These are phyloP conservation scores for Scheffersomyces ergatensis DNA, from an alignment of 805 yeast genomes.

Conservation along the genomic window DNA sequence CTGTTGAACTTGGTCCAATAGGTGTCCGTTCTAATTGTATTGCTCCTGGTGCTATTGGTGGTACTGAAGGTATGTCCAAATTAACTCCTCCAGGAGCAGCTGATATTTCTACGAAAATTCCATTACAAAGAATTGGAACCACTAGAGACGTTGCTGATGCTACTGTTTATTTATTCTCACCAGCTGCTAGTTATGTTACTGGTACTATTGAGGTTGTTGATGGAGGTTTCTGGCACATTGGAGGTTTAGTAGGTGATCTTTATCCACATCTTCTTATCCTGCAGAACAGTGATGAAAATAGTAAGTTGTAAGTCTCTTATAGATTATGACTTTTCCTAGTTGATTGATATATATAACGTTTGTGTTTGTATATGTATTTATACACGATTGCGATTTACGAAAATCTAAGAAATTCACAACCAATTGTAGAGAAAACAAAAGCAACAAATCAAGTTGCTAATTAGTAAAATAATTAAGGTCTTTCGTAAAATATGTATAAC, in stretches of 20 bases:
- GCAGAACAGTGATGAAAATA: slow-evolving; percentile 25
- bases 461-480: too few species aligned
- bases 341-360: too few species aligned
- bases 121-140: slow-evolving; percentile 66
- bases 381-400: too few species aligned
- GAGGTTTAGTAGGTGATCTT: slow-evolving; percentile 34
- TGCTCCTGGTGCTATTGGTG: slow-evolving; percentile 89
- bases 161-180: slow-evolving; percentile 79
- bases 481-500: too few species aligned
- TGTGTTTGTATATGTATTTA: too few species aligned
- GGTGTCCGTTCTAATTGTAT: slow-evolving; percentile 82
- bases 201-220: slow-evolving; percentile 83
- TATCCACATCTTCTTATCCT: slow-evolving; percentile 30
- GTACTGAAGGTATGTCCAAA: slow-evolving; percentile 82
- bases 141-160: slow-evolving; percentile 83
- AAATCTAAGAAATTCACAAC: too few species aligned
- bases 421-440: too few species aligned
- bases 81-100: slow-evolving; percentile 42
- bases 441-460: too few species aligned
- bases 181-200: slow-evolving; percentile 73
- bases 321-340: too few species aligned
- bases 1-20: slow-evolving; percentile 88
- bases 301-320: slow-evolving; percentile 21
- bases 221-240: slow-evolving; percentile 89
- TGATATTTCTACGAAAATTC: slow-evolving; percentile 46